Evolutionary conservation across 345 rosid species (phyloP), one percentile per base, ranked within the genome.

Genomic region (Boechera retrofracta): DNA sequence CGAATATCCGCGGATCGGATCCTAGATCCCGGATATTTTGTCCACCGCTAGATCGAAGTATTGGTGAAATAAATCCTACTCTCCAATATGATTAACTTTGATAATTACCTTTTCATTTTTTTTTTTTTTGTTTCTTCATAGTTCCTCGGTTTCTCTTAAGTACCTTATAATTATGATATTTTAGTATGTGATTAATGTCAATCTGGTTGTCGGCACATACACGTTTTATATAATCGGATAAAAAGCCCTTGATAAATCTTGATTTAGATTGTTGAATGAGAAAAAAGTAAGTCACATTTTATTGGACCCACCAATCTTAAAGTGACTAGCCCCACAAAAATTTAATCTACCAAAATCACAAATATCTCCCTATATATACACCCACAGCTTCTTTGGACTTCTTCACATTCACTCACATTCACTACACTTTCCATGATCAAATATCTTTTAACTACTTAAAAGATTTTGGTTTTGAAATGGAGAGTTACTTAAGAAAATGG

Each of bases 241-340:
- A 15, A 51, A 62, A 41, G 24, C 36, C 48, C 4, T 24, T 62
- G 33, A 61, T 54, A 69, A 15, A 59, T 61, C 75, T 55, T 61
- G 24, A 32, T 61, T 61, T 21, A 41, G 16, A 44, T 11, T 39
- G 13, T 42, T 76, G 33, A 76, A 61, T 24, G 48, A 42, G 10
- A 38, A 18, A 4, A 56, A 49, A 26, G 42, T 12, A 15, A 16
- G 4, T 29, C 11, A 45, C 15, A 3, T 36, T 69, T 49, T 13
- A 24, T 44, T 73, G 78, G 71, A 48, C 65, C 82, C 66, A 73
- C 61, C 53, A 62, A 73, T 62, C 61, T 73, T 73, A 42, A 79
- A 73, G 52, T 36, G 59, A 67, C 10, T 29, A 8, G 18, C 32
- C 61, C 73, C 33, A 72, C 81, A 66, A 51, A 66, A 59, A 32